Conservation (phyloP, 176 grass and related monocot genomes). For the Oryza nivara region DNA sequence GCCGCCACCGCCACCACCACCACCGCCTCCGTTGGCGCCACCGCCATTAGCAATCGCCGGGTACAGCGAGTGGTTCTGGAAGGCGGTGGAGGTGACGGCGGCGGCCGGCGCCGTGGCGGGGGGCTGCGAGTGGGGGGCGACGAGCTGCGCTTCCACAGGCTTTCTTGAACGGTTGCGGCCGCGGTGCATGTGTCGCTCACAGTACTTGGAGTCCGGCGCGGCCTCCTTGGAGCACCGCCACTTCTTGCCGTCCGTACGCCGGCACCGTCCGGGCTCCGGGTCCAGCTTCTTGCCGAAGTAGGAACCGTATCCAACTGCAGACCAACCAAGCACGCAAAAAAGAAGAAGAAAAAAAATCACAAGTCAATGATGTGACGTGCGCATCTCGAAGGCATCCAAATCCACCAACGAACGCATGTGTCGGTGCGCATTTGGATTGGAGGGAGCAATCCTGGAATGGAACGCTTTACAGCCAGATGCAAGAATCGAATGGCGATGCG, state of each 20-base stretch:
- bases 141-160: slow-evolving; percentile 93
- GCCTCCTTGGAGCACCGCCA: slow-evolving; percentile 97
- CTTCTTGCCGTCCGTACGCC: slow-evolving; percentile 98
- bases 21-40: neutral
- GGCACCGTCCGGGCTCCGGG: slow-evolving; percentile 88
- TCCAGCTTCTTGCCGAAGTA: slow-evolving; percentile 96
- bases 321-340: neutral
- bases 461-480: slow-evolving; percentile 24
- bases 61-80: slow-evolving; percentile 54
- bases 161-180: slow-evolving; percentile 99
- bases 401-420: slow-evolving; percentile 22
- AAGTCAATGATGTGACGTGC: slow-evolving; percentile 24
- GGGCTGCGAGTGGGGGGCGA: slow-evolving; percentile 40
- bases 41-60: slow-evolving; percentile 17
- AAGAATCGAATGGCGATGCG: slow-evolving; percentile 16
- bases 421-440: slow-evolving; percentile 30
- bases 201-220: slow-evolving; percentile 90
- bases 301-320: slow-evolving; percentile 70
- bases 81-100: slow-evolving; percentile 10
- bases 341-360: neutral
- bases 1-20: neutral
- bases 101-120: slow-evolving; percentile 4
- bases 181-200: slow-evolving; percentile 97
- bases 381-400: neutral
- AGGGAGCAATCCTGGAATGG: slow-evolving; percentile 21